Conservation (phyloP, 1,139 yeast species). For the Diutina ranongensis region DNA sequence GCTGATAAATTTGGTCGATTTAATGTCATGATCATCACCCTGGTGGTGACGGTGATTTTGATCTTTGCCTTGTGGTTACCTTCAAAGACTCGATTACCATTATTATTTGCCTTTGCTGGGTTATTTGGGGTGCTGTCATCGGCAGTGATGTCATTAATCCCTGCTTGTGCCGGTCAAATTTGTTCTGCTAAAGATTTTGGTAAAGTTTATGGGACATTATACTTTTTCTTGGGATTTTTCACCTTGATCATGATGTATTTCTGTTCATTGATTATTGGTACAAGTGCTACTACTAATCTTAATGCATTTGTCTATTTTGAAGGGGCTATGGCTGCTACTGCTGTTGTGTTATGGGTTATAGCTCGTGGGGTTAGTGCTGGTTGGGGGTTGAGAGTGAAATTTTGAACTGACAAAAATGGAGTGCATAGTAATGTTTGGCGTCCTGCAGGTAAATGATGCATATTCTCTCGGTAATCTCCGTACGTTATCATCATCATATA, state of each 20-base stretch:
- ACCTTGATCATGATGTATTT: neutral
- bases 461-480: neutral
- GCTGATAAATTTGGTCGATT: slow-evolving; percentile 23
- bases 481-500: no score
- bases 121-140: slow-evolving; percentile 21
- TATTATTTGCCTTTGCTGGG: slow-evolving; percentile 17
- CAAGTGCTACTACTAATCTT: neutral
- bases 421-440: neutral
- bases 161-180: slow-evolving; percentile 13
- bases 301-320: neutral
- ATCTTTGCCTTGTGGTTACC: slow-evolving; percentile 39
- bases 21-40: slow-evolving; percentile 28
- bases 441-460: neutral
- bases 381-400: neutral
- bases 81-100: slow-evolving; percentile 12
- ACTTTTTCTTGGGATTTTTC: neutral
- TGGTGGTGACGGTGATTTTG: slow-evolving; percentile 23
- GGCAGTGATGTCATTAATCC: slow-evolving; percentile 20
- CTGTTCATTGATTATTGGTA: neutral
- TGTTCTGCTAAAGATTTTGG: neutral
- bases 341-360: neutral
- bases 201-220: neutral
- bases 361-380: neutral
- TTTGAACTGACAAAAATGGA: neutral
- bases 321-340: neutral